A percentile compares a stretch with the other conserved stretches of the same genome.
These are phyloP conservation scores for Exophiala lecanii-corni DNA, from an alignment of 2,329 filamentous ascomycete genomes.

Conservation along the genomic window DNA sequence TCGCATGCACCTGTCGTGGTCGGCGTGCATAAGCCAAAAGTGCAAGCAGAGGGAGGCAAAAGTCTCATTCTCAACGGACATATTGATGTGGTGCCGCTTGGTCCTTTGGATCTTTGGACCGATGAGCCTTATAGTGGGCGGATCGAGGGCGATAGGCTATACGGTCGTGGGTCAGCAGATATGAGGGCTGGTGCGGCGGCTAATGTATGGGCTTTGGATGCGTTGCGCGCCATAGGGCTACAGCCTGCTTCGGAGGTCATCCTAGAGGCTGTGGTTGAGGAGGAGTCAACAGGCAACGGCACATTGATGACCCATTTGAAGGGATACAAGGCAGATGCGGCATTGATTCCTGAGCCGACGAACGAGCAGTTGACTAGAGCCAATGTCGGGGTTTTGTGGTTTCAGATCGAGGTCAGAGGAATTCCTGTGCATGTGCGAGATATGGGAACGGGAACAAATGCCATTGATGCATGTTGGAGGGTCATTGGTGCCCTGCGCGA, in stretches of 20 bases:
- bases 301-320: constrained; percentile 23
- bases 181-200: constrained; percentile 16
- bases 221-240: constrained; percentile 10
- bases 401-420: constrained; percentile 20
- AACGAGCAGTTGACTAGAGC: constrained; percentile 20
- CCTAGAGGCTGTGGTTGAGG: constrained; percentile 19
- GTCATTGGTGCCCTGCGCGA: constrained; percentile 19
- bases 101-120: constrained; percentile 19
- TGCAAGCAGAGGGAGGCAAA: constrained; percentile 10
- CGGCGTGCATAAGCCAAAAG: constrained; percentile 20
- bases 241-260: constrained; percentile 22
- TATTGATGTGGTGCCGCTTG: constrained; percentile 21
- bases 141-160: constrained; percentile 18
- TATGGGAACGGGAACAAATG: constrained; percentile 20
- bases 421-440: constrained; percentile 18
- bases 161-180: constrained; percentile 19
- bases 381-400: constrained; percentile 23
- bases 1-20: constrained; percentile 18
- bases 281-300: constrained; percentile 23
- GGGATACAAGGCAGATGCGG: constrained; percentile 23
- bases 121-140: constrained; percentile 19
- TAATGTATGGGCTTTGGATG: constrained; percentile 17
- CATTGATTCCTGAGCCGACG: constrained; percentile 19
- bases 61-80: constrained; percentile 23
- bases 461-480: constrained; percentile 20